A percentile compares a stretch with the other conserved stretches of the same genome.
These are phyloP conservation scores for Arthroderma sp. DNA, from an alignment of 2,329 filamentous ascomycete species.

Conservation along the genomic window DNA sequence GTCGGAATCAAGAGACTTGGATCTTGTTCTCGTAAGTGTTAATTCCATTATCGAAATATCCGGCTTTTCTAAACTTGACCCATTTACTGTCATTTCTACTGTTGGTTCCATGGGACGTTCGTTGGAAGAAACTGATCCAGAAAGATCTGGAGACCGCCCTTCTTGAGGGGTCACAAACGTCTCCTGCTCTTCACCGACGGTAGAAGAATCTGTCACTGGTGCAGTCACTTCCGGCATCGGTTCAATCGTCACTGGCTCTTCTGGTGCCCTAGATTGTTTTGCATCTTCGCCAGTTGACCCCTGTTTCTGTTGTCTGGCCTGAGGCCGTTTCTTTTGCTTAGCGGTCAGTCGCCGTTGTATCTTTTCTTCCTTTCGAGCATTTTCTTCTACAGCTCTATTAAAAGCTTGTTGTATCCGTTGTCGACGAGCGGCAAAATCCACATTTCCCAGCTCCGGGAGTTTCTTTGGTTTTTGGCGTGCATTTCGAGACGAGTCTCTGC, in stretches of 20 bases:
- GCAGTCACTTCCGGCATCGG: background rate
- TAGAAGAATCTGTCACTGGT: no score
- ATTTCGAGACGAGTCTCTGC: conserved; percentile 20
- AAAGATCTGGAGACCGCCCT: conserved; percentile 8
- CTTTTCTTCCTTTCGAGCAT: conserved; percentile 44
- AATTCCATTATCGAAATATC: background rate
- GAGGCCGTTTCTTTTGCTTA: conserved; percentile 13
- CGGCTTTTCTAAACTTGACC: background rate
- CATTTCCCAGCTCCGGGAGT: conserved; percentile 54
- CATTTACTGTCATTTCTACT: background rate
- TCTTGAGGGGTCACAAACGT: conserved; percentile 11
- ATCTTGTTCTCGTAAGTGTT: background rate
- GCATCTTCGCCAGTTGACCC: background rate
- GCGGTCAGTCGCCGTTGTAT: conserved; percentile 18
- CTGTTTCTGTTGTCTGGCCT: conserved; percentile 6
- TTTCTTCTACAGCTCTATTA: conserved; percentile 67
- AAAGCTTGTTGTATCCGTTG: conserved; percentile 76
- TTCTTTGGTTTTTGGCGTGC: conserved; percentile 23
- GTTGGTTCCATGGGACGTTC: background rate
- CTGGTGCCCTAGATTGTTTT: background rate
- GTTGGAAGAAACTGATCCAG: background rate
- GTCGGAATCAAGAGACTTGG: conserved; percentile 23
- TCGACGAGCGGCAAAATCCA: conserved; percentile 72
- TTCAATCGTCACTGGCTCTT: background rate
- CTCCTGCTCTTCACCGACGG: conserved; percentile 3